Base-by-base conservation (phyloP, 169 alveolate species). In the Cryptosporidium bovis region DNA sequence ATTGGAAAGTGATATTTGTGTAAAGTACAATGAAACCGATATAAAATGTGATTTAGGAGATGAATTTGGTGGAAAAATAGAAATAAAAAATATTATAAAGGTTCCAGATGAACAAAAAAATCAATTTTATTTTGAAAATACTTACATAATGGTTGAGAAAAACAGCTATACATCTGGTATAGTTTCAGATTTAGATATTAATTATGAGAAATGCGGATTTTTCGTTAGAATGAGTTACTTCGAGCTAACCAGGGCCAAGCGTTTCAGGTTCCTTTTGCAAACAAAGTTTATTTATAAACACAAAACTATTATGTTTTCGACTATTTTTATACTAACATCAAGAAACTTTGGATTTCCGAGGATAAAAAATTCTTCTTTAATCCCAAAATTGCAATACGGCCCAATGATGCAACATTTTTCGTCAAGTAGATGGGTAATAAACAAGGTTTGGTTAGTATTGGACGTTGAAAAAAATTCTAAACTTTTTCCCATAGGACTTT, bases 401-500 rank as follows among this genome's bases (percentile, higher is more conserved):
- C 71, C 77, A 8, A 15, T 44, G 13, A 16, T 3, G 16, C 40
- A 34, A 10, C 20, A 53, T 3, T 51, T 33, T 24, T 51, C 16
- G 10, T 51, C 51, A 12, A 77, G 24, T 58, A 77, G 40, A 33
- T 77, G 87, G 87, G 66, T 55, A 18, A 71, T 46, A 56, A 20
- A 27, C 51, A 31, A 77, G 1, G 5, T 46, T 6, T 77, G 87
- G 87, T 13, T 77, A 34, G 56, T 77, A 20, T 44, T 56, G 13
- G 64, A 68, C 20, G 7, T 77, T 5, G 87, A 77, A 77, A 77
- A 77, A 58, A 77, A 36, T 46, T 77, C 87, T 13, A 56, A 34
- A 56, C 20, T 46, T 3, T 62, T 29, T 44, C 87, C 87, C 0
- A 56, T 62, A 12, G 71, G 56, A 20, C n/a, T 77, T 27, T 60